Percentiles rank a stretch among this genome's conserved stretches.
Conservation (phyloP, 2,329 filamentous ascomycete genomes). For the Ophiostoma australiae region DNA sequence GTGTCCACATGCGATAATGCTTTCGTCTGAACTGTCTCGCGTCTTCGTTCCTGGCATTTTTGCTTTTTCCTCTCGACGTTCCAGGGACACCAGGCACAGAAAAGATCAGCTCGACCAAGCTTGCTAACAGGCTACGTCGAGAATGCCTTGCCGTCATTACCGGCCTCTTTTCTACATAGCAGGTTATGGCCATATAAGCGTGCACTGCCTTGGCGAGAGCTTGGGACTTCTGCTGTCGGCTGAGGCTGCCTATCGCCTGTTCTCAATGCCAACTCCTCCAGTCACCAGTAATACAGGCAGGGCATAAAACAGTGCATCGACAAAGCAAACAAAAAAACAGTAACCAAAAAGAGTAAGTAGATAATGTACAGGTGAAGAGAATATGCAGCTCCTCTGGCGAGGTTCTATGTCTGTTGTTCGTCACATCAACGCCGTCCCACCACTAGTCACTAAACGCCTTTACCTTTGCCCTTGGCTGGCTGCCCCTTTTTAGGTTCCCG, state of each 20-base stretch:
- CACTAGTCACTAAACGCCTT: background rate
- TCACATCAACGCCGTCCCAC: background rate
- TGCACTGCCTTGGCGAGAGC: too few species aligned
- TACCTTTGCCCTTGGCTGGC: background rate
- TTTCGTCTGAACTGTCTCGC: background rate
- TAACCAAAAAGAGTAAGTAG: background rate
- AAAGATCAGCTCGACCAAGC: background rate
- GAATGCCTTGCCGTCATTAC: too few species aligned
- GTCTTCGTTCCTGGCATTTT: background rate
- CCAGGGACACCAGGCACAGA: background rate
- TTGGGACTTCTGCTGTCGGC: too few species aligned
- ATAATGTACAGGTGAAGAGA: background rate
- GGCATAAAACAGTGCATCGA: background rate
- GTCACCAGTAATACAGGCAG: background rate
- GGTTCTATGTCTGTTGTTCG: background rate
- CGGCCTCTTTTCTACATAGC: too few species aligned
- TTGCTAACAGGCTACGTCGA: too few species aligned
- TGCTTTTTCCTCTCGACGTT: background rate
- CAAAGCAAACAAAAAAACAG: background rate
- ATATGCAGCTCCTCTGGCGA: slow-evolving; percentile 3
- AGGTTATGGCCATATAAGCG: too few species aligned
- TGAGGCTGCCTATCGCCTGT: background rate
- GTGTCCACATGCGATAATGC: background rate
- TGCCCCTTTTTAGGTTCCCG: background rate
- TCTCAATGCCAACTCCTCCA: background rate